A percentile compares a stretch with the other conserved stretches of the same genome.
Conservation (phyloP, 176 grass and related monocot genomes). For the Oryza meyeriana region DNA sequence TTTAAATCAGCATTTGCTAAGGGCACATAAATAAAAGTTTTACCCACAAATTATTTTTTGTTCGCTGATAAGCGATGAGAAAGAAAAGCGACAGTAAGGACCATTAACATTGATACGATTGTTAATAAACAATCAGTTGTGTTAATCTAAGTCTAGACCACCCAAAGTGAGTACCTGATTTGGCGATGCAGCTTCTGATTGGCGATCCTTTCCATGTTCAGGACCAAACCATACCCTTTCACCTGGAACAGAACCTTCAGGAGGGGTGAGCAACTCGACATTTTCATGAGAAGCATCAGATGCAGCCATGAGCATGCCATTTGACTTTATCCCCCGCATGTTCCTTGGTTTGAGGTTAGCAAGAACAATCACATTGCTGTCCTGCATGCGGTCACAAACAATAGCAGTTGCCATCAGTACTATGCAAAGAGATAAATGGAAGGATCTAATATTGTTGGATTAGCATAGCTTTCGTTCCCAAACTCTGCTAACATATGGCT, state of each 20-base stretch:
- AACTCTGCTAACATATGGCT: background rate
- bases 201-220: conserved; percentile 63
- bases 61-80: too few species aligned
- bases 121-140: background rate
- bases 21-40: too few species aligned
- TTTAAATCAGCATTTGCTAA: too few species aligned
- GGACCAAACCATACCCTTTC: conserved; percentile 97
- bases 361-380: conserved; percentile 79
- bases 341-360: conserved; percentile 94
- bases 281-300: conserved; percentile 88
- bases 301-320: conserved; percentile 97
- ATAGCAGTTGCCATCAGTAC: background rate
- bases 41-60: too few species aligned
- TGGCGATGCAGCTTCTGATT: conserved; percentile 64
- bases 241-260: conserved; percentile 76
- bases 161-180: conserved; percentile 65
- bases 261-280: conserved; percentile 81
- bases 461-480: background rate
- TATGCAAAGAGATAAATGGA: background rate
- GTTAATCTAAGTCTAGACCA: background rate
- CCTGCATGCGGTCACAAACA: conserved; percentile 35
- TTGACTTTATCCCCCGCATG: conserved; percentile 98
- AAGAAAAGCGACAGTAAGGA: background rate
- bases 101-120: too few species aligned
- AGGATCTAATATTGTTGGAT: background rate